These are phyloP conservation scores for Avena eriantha DNA, from an alignment of 176 grass and related monocot species.

Conservation along the genomic window DNA sequence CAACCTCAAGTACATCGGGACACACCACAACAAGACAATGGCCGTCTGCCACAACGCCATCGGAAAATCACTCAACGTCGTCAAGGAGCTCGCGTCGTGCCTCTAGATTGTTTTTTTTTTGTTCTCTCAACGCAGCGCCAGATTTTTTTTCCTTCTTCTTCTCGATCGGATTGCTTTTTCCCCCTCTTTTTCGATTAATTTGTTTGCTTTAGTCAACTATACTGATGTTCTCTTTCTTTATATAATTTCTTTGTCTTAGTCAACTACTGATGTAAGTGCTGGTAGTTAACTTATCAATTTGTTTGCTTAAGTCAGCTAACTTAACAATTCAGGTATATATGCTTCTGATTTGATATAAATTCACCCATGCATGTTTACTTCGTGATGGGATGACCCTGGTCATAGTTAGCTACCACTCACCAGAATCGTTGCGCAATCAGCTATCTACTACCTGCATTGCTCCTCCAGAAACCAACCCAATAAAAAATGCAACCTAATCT, in stretches of 20 bases:
- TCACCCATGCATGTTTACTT: not conserved
- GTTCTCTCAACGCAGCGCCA: not conserved
- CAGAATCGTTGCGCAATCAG: not conserved
- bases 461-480: no score
- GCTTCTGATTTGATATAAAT: not conserved
- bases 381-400: not conserved
- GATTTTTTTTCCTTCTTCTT: not conserved
- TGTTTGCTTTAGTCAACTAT: not conserved
- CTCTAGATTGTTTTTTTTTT: not conserved
- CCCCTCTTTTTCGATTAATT: no score
- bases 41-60: constrained; percentile 51
- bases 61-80: constrained; percentile 34
- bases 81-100: constrained; percentile 51
- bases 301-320: not conserved
- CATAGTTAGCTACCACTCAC: not conserved
- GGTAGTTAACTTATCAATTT: not conserved
- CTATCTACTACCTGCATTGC: not conserved
- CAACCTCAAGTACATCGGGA: constrained; percentile 47
- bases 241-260: not conserved
- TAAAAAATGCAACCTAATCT: no score
- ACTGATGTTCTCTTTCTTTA: not conserved
- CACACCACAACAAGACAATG: constrained; percentile 32
- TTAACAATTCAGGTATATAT: not conserved
- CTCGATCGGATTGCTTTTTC: no score
- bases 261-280: not conserved